Evolutionary conservation across 225 moss, liverwort and hornwort species (phyloP).

Genomic region (Ulota crispa): DNA sequence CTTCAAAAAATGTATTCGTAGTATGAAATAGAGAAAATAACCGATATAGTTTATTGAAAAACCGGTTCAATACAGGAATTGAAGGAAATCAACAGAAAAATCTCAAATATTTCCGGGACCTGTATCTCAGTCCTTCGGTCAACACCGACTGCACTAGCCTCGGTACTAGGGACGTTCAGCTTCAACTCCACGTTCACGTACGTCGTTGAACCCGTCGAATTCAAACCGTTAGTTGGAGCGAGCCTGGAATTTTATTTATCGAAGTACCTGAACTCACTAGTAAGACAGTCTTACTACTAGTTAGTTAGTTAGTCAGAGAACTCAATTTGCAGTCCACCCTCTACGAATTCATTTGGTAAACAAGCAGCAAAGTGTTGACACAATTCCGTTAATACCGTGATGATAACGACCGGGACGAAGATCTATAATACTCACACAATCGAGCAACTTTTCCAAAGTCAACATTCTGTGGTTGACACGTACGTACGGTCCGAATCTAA

Average conservation of each 20-base stretch:
- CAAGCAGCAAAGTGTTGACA: neutral
- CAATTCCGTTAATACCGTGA: neutral
- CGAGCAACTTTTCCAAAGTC: too few relatives aligned
- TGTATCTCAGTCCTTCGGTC: neutral
- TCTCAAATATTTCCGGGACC: too few relatives aligned
- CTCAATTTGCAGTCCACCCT: neutral
- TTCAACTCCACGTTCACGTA: neutral
- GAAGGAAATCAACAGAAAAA: too few relatives aligned
- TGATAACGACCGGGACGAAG: neutral
- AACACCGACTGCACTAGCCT: neutral
- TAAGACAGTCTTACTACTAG: neutral
- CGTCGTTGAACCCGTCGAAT: neutral
- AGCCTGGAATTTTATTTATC: neutral
- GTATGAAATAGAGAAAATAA: too few relatives aligned
- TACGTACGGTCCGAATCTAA: too few relatives aligned
- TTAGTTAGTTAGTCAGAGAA: neutral
- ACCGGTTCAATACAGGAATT: too few relatives aligned
- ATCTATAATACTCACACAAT: neutral
- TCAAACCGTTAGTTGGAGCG: neutral
- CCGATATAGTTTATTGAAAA: too few relatives aligned
- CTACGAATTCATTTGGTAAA: neutral
- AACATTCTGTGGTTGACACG: too few relatives aligned
- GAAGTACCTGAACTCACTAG: neutral
- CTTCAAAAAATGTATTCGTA: too few relatives aligned
- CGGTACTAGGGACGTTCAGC: rapidly evolving